phyloP scores from a whole-genome alignment of 345 rosid species.

The Reutealis trisperma region DNA sequence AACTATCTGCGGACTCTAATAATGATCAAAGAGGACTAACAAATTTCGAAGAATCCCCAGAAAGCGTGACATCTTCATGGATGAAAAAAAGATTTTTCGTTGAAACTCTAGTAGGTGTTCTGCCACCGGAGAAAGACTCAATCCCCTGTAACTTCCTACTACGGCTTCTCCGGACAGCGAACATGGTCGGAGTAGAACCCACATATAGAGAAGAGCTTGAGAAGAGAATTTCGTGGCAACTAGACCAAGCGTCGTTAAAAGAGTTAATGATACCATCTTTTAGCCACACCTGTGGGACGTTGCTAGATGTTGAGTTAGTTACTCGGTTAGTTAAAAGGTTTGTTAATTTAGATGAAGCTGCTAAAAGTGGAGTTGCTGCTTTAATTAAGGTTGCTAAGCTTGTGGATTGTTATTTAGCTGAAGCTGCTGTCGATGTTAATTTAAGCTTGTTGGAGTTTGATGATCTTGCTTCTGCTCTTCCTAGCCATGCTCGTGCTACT shows the following conservation, averaged over 20 bases:
- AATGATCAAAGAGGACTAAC: conserved; percentile 18
- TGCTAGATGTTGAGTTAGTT: conserved; percentile 77
- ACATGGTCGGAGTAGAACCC: conserved; percentile 68
- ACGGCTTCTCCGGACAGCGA: conserved; percentile 77
- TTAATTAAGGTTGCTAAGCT: conserved; percentile 76
- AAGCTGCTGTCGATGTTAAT: conserved; percentile 64
- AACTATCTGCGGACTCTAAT: conserved; percentile 39
- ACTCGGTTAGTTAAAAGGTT: conserved; percentile 67
- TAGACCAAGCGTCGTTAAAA: conserved; percentile 79
- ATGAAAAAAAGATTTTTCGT: conserved; percentile 76
- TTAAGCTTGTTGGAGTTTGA: conserved; percentile 55
- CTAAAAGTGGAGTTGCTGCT: conserved; percentile 45
- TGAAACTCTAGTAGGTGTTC: conserved; percentile 71
- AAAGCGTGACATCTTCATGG: conserved; percentile 62
- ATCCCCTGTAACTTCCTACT: conserved; percentile 78
- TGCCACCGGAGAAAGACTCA: conserved; percentile 85
- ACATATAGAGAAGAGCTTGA: conserved; percentile 64
- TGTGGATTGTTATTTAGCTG: conserved; percentile 73
- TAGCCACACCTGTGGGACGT: conserved; percentile 72
- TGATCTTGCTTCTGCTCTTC: conserved; percentile 64
- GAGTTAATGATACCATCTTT: conserved; percentile 94
- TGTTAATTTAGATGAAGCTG: conserved; percentile 45
- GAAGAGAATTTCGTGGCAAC: conserved; percentile 71
- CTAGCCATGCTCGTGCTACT: conserved; percentile 62
- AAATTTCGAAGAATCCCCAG: conserved; percentile 39